phyloP scores from a whole-genome alignment of 176 grass and related monocot species.

The Hordeum marinum region DNA sequence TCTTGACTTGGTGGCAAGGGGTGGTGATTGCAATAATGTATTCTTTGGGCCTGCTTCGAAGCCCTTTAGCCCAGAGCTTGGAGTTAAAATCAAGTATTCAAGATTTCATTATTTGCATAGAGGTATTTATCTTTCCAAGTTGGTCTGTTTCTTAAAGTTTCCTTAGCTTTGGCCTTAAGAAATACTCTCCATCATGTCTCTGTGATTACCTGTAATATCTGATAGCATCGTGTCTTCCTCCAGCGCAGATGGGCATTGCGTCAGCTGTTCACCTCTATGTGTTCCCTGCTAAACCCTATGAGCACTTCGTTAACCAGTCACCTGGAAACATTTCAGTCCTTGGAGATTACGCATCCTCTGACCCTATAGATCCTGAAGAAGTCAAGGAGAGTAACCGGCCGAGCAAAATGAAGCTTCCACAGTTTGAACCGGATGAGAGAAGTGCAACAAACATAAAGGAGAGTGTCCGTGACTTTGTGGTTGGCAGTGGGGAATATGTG shows the following conservation, averaged over 20 bases:
- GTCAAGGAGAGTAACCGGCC: conserved; percentile 77
- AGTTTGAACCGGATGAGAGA: conserved; percentile 59
- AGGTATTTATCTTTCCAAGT: conserved; percentile 54
- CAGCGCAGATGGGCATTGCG: conserved; percentile 93
- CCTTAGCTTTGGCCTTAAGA: not conserved
- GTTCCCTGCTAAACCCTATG: conserved; percentile 88
- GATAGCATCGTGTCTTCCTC: conserved; percentile 40
- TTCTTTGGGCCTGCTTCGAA: conserved; percentile 75
- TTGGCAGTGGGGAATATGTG: conserved; percentile 94
- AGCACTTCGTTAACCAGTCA: conserved; percentile 45
- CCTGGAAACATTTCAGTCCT: conserved; percentile 76
- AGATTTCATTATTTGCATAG: conserved; percentile 98
- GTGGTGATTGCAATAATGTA: conserved; percentile 91
- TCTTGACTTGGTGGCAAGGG: conserved; percentile 99
- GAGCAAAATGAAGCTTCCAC: conserved; percentile 82
- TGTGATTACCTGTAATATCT: conserved; percentile 22
- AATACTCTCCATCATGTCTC: conserved; percentile 10
- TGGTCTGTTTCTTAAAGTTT: not conserved
- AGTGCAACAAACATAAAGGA: conserved; percentile 74
- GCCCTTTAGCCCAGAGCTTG: conserved; percentile 83
- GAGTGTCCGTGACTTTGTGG: conserved; percentile 74
- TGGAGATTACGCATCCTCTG: conserved; percentile 82
- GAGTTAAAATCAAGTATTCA: conserved; percentile 94
- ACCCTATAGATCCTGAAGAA: conserved; percentile 86
- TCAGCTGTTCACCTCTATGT: conserved; percentile 90